Evolutionary conservation across 2,329 filamentous ascomycete genomes (phyloP).

Genomic region (Penicillium crustosum): DNA sequence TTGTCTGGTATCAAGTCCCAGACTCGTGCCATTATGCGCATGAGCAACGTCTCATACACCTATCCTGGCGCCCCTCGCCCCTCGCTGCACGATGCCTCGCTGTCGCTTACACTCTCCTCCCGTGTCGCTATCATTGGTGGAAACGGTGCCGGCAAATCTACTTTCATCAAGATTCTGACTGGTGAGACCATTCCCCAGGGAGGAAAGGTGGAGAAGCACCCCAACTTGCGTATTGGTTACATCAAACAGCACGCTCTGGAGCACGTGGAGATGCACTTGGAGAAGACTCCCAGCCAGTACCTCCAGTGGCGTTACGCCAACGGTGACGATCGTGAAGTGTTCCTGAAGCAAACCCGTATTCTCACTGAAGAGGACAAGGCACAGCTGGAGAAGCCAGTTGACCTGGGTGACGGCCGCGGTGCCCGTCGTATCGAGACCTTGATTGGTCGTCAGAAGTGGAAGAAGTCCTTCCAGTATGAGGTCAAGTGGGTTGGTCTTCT

Average conservation of each 20-base stretch:
- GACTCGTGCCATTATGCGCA: slow-evolving; percentile 91
- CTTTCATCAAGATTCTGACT: slow-evolving; percentile 94
- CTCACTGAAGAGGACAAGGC: slow-evolving; percentile 79
- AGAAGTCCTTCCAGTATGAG: slow-evolving; percentile 99
- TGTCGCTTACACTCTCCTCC: slow-evolving; percentile 82
- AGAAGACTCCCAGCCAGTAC: slow-evolving; percentile 99
- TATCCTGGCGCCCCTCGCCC: slow-evolving; percentile 89
- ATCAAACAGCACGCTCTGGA: slow-evolving; percentile 99
- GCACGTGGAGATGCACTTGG: slow-evolving; percentile 98
- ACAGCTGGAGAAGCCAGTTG: slow-evolving; percentile 89
- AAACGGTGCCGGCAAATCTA: slow-evolving; percentile 98
- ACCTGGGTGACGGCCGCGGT: slow-evolving; percentile 79
- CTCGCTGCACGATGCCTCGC: slow-evolving; percentile 83
- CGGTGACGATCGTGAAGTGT: slow-evolving; percentile 92
- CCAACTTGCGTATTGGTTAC: slow-evolving; percentile 97
- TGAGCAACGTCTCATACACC: slow-evolving; percentile 88
- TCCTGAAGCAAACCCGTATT: slow-evolving; percentile 95
- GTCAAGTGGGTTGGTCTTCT: slow-evolving; percentile 89
- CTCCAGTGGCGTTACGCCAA: slow-evolving; percentile 98
- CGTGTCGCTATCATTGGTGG: slow-evolving; percentile 94
- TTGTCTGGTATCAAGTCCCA: slow-evolving; percentile 91
- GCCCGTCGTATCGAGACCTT: slow-evolving; percentile 77
- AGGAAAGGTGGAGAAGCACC: slow-evolving; percentile 95
- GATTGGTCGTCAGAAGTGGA: slow-evolving; percentile 96
- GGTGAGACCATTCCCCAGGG: slow-evolving; percentile 81